Conservation (phyloP, 495 filamentous ascomycete genomes). For the Pyronema omphalodes region DNA sequence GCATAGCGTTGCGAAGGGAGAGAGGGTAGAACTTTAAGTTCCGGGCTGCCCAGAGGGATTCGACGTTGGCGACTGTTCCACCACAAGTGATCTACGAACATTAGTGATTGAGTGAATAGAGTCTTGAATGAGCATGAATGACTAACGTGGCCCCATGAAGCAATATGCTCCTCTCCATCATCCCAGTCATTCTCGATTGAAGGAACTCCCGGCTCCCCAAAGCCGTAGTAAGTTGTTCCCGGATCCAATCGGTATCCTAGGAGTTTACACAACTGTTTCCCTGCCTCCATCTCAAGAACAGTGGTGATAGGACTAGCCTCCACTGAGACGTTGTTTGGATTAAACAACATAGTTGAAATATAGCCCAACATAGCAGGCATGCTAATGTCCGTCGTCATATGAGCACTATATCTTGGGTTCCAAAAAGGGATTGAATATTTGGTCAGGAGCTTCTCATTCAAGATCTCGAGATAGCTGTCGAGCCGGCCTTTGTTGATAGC, state of each 20-base stretch:
- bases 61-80: constrained; percentile 32
- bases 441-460: background rate
- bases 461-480: constrained; percentile 3
- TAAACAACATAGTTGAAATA: background rate
- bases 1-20: constrained; percentile 26
- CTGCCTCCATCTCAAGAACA: background rate
- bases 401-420: background rate
- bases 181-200: too few relatives aligned
- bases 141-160: background rate
- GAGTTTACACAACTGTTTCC: background rate
- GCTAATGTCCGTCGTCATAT: background rate
- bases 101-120: too few relatives aligned
- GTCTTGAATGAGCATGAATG: too few relatives aligned
- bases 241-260: constrained; percentile 6
- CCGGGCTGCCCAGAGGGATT: constrained; percentile 30
- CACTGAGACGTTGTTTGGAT: background rate
- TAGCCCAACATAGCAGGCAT: background rate
- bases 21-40: constrained; percentile 34
- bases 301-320: background rate
- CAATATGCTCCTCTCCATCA: too few relatives aligned
- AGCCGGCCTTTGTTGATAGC: constrained; percentile 3
- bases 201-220: background rate
- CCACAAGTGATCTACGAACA: constrained; percentile 25
- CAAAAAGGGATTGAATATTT: background rate
- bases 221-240: background rate